Conservation (phyloP, 768 basidiomycete species). For the Tephrocybe sp. region DNA sequence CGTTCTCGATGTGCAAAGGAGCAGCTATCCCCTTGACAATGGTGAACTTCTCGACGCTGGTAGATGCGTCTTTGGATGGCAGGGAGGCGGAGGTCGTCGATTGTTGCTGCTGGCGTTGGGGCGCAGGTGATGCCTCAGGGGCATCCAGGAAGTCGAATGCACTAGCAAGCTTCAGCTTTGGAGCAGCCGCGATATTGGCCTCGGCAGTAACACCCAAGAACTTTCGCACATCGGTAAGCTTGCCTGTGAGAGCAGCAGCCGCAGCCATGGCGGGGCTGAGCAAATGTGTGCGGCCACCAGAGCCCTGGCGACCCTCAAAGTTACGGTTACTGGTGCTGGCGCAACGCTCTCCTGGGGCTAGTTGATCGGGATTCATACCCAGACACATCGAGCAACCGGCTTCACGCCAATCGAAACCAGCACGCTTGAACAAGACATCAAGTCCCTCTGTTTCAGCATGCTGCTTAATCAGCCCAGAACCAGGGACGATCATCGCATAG, state of each 20-base stretch:
- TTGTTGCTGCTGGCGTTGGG: conserved; percentile 30
- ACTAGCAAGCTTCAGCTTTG: conserved; percentile 68
- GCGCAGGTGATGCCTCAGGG: conserved; percentile 55
- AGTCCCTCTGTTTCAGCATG: conserved; percentile 91
- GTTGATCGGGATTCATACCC: conserved; percentile 94
- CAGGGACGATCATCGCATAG: conserved; percentile 89
- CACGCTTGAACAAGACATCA: conserved; percentile 82
- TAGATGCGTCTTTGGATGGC: conserved; percentile 43
- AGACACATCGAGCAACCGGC: conserved; percentile 96
- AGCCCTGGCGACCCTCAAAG: conserved; percentile 88
- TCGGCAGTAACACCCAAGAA: conserved; percentile 52
- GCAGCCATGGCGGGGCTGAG: conserved; percentile 92
- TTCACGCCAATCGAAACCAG: conserved; percentile 94
- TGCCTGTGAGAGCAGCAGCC: conserved; percentile 84
- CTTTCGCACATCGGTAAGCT: conserved; percentile 83
- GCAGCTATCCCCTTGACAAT: conserved; percentile 74
- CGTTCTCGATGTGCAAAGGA: conserved; percentile 79
- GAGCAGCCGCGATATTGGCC: conserved; percentile 40
- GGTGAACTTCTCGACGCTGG: conserved; percentile 61
- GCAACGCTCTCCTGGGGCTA: conserved; percentile 80
- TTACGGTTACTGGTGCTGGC: conserved; percentile 93
- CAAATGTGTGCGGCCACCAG: conserved; percentile 87
- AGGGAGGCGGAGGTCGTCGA: conserved; percentile 32
- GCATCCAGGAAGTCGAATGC: conserved; percentile 79
- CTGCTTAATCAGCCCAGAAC: conserved; percentile 87